Evolutionary conservation across 2,329 filamentous ascomycete species (phyloP), one percentile per base, ranked within the genome.

Genomic region (Purpureocillium lavendulum): DNA sequence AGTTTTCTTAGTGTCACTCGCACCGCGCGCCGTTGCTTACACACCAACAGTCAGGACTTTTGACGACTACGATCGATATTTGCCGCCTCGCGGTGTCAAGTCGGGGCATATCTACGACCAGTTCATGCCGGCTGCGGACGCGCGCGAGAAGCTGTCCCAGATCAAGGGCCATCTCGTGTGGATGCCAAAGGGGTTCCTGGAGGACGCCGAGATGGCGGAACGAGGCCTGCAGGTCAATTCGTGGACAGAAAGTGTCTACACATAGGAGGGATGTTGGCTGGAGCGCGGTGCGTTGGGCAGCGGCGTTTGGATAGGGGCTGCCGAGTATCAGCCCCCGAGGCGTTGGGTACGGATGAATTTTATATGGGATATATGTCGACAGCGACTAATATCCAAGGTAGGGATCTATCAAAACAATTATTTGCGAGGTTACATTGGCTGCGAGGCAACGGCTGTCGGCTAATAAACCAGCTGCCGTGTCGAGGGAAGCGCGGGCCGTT

Each of bases 151-250:
- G 59, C 67, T 97, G 36, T 80, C 87, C 51, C 72, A 82, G 54
- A 78, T 97, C 49, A 82, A 80, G 64, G 90, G 90, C 0, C 90
- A 97, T 66, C 61, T 97, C 31, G 90, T 97, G 7, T 94, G 87
- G 86, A 90, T 95, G 81, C 88, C 88, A n/a, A 60, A 97, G 53
- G 77, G 88, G 34, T 97, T 95, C 57, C 62, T 97, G 55, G 72
- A 76, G 52, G 80, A 94, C 47, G 87, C 82, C 0, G 74, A 86
- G 51, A 94, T 97, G 88, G 89, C 89, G 0, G 89, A 96, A 66
- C 77, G 75, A 53, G 89, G 90, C 0, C 55, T 97, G 60, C 82
- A 88, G 62, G 79, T 97, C 31, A 97, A 97, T 59, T 65, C 76
- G 34, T 83, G 79, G 54, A 97, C 90, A 0, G 87, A 96, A 69